Evolutionary conservation across 192 early-diverging fungal genomes (phyloP).

Genomic region (Coemansia sp.): DNA sequence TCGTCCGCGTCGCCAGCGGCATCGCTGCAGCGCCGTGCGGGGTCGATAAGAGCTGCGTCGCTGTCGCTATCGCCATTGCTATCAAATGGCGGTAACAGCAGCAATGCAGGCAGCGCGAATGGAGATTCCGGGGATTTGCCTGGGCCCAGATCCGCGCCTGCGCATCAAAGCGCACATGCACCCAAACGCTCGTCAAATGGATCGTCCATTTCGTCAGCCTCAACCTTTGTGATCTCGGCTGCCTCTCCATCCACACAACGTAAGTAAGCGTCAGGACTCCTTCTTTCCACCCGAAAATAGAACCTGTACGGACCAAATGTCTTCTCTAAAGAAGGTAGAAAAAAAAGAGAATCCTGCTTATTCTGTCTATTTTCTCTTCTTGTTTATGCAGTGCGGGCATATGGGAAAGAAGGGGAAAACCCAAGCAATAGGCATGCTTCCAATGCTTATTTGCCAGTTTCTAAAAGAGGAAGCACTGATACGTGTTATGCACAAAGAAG

Average conservation of each 20-base stretch:
- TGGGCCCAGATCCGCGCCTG: slow-evolving; percentile 20
- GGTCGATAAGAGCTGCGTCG: slow-evolving; percentile 19
- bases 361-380: not conserved
- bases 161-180: slow-evolving; percentile 7
- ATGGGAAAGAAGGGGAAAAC: not conserved
- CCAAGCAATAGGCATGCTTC: not conserved
- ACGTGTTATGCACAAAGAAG: not conserved
- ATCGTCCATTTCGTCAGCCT: slow-evolving; percentile 27
- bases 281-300: not conserved
- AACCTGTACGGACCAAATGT: too few relatives aligned
- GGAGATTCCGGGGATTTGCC: slow-evolving; percentile 7
- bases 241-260: not conserved
- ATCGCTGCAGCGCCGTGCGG: slow-evolving; percentile 28
- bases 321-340: too few relatives aligned
- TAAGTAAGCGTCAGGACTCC: not conserved
- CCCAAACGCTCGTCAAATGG: slow-evolving; percentile 32
- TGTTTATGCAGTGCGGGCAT: not conserved
- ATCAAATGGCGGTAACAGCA: not conserved
- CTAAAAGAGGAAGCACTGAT: not conserved
- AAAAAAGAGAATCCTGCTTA: too few relatives aligned
- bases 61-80: not conserved
- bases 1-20: not conserved
- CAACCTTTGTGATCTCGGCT: not conserved
- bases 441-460: not conserved
- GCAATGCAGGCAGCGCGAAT: not conserved